A percentile compares a stretch with the other conserved stretches of the same genome.
phyloP scores from a whole-genome alignment of 2,329 filamentous ascomycete genomes.

The Didymella arachidicola region DNA sequence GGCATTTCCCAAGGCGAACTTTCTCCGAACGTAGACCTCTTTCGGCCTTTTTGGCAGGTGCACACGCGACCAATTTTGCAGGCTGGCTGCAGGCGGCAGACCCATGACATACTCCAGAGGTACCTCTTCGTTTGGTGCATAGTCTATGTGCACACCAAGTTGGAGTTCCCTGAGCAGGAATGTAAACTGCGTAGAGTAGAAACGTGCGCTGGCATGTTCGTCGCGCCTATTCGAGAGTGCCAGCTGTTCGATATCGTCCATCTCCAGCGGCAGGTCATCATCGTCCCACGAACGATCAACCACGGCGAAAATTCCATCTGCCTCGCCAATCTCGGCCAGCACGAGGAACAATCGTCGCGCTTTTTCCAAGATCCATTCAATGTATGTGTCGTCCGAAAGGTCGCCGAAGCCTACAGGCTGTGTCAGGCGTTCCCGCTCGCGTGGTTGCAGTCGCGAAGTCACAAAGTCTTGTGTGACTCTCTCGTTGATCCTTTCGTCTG shows the following conservation, averaged over 20 bases:
- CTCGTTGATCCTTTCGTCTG: conserved; percentile 71
- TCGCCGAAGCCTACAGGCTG: conserved; percentile 72
- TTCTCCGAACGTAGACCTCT: conserved; percentile 64
- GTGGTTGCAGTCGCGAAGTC: conserved; percentile 67
- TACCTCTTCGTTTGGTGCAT: conserved; percentile 72
- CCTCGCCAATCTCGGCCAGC: conserved; percentile 71
- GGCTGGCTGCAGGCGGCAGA: conserved; percentile 55
- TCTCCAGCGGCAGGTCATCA: conserved; percentile 72
- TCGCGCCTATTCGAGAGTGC: conserved; percentile 67
- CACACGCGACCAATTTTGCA: conserved; percentile 66
- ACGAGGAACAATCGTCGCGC: conserved; percentile 76
- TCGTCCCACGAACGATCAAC: conserved; percentile 82
- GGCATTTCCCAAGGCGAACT: conserved; percentile 60
- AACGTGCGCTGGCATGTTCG: conserved; percentile 70
- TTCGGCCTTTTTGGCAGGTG: conserved; percentile 69
- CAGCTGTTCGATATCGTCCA: conserved; percentile 70
- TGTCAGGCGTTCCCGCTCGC: conserved; percentile 69
- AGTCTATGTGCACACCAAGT: conserved; percentile 68
- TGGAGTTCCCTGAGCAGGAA: conserved; percentile 72
- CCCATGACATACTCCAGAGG: conserved; percentile 73
- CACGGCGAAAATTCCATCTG: conserved; percentile 77
- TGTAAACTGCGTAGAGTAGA: conserved; percentile 73
- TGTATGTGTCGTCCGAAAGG: conserved; percentile 75
- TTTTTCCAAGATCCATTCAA: conserved; percentile 77
- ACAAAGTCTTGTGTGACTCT: conserved; percentile 75